These are phyloP conservation scores for Pseudocercospora macadamiae DNA, from an alignment of 2,329 filamentous ascomycete species.

Conservation along the genomic window DNA sequence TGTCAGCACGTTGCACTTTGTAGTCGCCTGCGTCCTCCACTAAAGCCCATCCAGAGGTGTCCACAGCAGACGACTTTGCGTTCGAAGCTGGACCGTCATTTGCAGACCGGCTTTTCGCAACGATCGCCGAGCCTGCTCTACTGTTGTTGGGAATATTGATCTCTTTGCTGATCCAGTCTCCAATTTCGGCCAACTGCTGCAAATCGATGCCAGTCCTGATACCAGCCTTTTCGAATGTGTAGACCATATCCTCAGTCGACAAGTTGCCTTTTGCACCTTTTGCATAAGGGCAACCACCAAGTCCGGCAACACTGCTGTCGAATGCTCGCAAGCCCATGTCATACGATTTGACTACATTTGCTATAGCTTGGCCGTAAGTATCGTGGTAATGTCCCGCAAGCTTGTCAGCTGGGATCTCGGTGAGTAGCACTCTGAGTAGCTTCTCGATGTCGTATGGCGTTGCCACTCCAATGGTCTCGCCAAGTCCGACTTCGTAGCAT, in stretches of 20 bases:
- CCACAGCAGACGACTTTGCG: not conserved
- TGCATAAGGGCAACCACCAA: constrained; percentile 37
- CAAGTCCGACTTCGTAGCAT: constrained; percentile 36
- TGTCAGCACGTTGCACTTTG: constrained; percentile 15
- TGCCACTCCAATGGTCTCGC: constrained; percentile 34
- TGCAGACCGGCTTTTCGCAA: constrained; percentile 12
- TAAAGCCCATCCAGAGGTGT: not conserved
- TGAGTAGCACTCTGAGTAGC: constrained; percentile 39
- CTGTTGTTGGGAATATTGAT: constrained; percentile 29
- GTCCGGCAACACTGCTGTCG: constrained; percentile 34
- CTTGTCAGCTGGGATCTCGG: constrained; percentile 27
- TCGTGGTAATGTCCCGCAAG: constrained; percentile 38
- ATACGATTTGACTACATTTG: constrained; percentile 33
- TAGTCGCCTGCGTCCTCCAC: constrained; percentile 13
- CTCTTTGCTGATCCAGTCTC: constrained; percentile 32
- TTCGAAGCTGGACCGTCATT: not conserved
- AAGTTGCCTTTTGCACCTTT: constrained; percentile 36
- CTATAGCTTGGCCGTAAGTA: constrained; percentile 36
- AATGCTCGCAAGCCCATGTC: constrained; percentile 32
- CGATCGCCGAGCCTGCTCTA: constrained; percentile 30
- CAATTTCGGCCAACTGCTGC: constrained; percentile 24
- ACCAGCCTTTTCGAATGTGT: constrained; percentile 31
- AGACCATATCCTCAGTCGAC: constrained; percentile 36
- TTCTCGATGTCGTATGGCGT: constrained; percentile 33
- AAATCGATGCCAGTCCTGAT: constrained; percentile 34